A percentile compares a stretch with the other conserved stretches of the same genome.
These are phyloP conservation scores for Jasminum sambac DNA, from an alignment of 257 asterid species.

Conservation along the genomic window DNA sequence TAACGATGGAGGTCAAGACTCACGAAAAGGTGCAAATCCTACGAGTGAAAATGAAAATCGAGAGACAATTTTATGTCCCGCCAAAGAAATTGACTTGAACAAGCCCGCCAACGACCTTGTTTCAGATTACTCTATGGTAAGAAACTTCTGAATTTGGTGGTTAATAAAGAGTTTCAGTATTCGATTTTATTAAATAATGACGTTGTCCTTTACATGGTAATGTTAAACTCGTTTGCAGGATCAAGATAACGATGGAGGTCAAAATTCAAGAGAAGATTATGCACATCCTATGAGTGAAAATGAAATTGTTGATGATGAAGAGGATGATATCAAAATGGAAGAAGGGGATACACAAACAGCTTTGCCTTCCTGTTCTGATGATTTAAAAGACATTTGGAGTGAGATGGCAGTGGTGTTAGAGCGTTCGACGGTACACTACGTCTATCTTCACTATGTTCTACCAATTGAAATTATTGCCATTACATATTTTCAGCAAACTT, in stretches of 20 bases:
- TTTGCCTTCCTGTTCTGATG: conserved; percentile 58
- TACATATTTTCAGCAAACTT: not conserved
- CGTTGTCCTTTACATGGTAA: conserved; percentile 22
- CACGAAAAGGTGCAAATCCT: too few relatives aligned
- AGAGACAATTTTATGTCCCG: conserved; percentile 18
- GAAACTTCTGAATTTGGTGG: not conserved
- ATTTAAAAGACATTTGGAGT: conserved; percentile 78
- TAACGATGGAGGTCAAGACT: too few relatives aligned
- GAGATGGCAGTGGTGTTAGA: conserved; percentile 76
- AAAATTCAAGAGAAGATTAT: conserved; percentile 18
- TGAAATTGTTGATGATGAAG: conserved; percentile 34
- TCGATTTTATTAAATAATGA: conserved; percentile 14
- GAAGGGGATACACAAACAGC: conserved; percentile 45
- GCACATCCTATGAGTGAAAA: conserved; percentile 25
- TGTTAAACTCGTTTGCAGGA: conserved; percentile 27
- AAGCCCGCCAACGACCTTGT: not conserved
- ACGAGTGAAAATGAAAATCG: conserved; percentile 8
- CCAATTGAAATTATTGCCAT: conserved; percentile 2
- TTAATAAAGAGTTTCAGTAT: not conserved
- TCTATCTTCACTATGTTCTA: not conserved
- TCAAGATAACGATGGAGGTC: conserved; percentile 19
- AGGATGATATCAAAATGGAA: conserved; percentile 50
- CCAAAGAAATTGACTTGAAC: conserved; percentile 19
- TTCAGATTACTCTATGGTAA: conserved; percentile 13
- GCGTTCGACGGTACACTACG: conserved; percentile 68